Evolutionary conservation across 495 filamentous ascomycete species (phyloP).

Genomic region (Patellaria atrata): DNA sequence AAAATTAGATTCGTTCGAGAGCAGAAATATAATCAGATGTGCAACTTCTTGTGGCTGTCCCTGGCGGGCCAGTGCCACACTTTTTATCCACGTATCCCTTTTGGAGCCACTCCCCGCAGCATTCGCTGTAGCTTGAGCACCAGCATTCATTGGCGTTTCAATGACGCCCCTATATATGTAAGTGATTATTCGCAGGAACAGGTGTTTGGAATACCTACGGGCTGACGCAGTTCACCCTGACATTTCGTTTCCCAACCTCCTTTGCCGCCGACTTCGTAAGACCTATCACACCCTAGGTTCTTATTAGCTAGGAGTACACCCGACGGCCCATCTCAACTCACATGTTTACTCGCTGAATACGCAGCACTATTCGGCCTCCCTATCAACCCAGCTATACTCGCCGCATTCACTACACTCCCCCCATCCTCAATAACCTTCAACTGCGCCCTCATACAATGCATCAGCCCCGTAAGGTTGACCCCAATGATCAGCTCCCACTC

Average conservation of each 20-base stretch:
- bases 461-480: constrained; percentile 25
- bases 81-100: constrained; percentile 6
- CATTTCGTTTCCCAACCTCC: constrained; percentile 37
- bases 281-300: constrained; percentile 46
- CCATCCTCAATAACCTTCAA: constrained; percentile 4
- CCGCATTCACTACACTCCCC: constrained; percentile 41
- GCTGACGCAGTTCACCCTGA: constrained; percentile 40
- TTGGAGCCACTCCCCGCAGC: constrained; percentile 10
- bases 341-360: constrained; percentile 41
- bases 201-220: constrained; percentile 12
- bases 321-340: no score
- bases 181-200: background rate
- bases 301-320: no score
- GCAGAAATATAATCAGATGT: constrained; percentile 20
- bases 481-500: constrained; percentile 22
- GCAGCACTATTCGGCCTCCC: constrained; percentile 35
- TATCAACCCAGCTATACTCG: constrained; percentile 38
- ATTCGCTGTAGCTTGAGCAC: constrained; percentile 1
- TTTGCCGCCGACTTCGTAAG: constrained; percentile 43
- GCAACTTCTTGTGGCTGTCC: constrained; percentile 18
- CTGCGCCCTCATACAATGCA: constrained; percentile 19
- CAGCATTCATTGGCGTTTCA: constrained; percentile 16
- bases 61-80: constrained; percentile 8
- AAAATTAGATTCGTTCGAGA: constrained; percentile 20
- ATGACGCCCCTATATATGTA: constrained; percentile 16